Conservation (phyloP, 2,329 filamentous ascomycete genomes). For the Scedosporium aurantiacum region DNA sequence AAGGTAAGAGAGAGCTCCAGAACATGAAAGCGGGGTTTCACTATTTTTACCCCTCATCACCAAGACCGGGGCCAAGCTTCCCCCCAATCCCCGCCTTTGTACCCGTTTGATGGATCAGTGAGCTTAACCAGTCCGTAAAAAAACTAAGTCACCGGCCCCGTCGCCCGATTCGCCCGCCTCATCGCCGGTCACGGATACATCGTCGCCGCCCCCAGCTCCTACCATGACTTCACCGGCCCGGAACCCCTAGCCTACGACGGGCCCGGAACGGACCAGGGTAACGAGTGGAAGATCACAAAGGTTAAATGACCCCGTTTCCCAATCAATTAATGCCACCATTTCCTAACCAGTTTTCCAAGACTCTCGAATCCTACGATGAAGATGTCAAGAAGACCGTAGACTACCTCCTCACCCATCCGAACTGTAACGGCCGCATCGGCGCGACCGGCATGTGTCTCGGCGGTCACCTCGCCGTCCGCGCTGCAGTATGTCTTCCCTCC, state of each 20-base stretch:
- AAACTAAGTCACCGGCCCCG: slow-evolving; percentile 71
- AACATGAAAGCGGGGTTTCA: too few species aligned
- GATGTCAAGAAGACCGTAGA: slow-evolving; percentile 60
- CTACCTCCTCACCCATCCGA: slow-evolving; percentile 57
- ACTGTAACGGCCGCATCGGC: slow-evolving; percentile 72
- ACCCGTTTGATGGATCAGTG: background rate
- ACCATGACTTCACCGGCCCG: slow-evolving; percentile 85
- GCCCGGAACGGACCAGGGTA: slow-evolving; percentile 78
- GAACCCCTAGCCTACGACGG: slow-evolving; percentile 77
- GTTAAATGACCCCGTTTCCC: slow-evolving; percentile 23
- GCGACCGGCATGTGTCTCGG: slow-evolving; percentile 87
- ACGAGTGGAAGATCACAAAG: slow-evolving; percentile 76
- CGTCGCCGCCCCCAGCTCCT: slow-evolving; percentile 78
- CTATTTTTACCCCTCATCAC: too few species aligned
- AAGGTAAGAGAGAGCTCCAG: slow-evolving; percentile 45
- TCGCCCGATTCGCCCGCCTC: slow-evolving; percentile 78
- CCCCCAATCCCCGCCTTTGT: background rate
- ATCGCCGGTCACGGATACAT: slow-evolving; percentile 92
- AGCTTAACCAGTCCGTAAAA: background rate
- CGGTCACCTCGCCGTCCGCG: slow-evolving; percentile 65
- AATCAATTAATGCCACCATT: background rate
- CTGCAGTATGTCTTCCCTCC: slow-evolving; percentile 29
- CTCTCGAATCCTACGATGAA: slow-evolving; percentile 75
- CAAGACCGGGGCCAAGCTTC: background rate
- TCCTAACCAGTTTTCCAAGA: slow-evolving; percentile 32